Evolutionary conservation across 2,329 filamentous ascomycete species (phyloP).

Genomic region (Didymella arachidicola): DNA sequence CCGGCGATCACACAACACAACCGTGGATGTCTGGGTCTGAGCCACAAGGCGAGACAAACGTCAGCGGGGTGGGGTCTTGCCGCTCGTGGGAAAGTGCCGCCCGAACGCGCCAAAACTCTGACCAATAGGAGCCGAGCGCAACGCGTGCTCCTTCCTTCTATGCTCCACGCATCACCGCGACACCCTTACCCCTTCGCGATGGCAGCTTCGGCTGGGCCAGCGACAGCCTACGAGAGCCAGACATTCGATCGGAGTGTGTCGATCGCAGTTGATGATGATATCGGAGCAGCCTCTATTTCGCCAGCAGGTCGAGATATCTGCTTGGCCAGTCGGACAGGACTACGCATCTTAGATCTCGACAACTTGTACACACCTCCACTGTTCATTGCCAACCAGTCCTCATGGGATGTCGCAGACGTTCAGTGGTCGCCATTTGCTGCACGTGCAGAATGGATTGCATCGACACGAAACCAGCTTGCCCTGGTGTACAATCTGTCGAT

Average conservation of each 20-base stretch:
- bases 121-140: slow-evolving; percentile 12
- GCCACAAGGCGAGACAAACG: slow-evolving; percentile 21
- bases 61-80: slow-evolving; percentile 16
- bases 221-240: slow-evolving; percentile 78
- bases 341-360: slow-evolving; percentile 92
- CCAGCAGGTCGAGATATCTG: slow-evolving; percentile 90
- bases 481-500: slow-evolving; percentile 86
- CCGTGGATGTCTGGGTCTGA: slow-evolving; percentile 19
- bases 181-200: slow-evolving; percentile 26
- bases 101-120: neutral
- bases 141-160: slow-evolving; percentile 21
- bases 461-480: slow-evolving; percentile 92
- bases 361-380: slow-evolving; percentile 86
- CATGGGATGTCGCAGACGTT: slow-evolving; percentile 95
- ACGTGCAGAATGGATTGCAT: slow-evolving; percentile 91
- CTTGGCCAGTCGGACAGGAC: slow-evolving; percentile 81
- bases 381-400: slow-evolving; percentile 82
- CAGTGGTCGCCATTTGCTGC: slow-evolving; percentile 95
- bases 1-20: slow-evolving; percentile 10
- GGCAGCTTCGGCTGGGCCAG: slow-evolving; percentile 35
- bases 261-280: slow-evolving; percentile 78
- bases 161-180: slow-evolving; percentile 12
- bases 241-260: slow-evolving; percentile 87
- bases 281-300: slow-evolving; percentile 92
- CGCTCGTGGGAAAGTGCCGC: slow-evolving; percentile 20